Evolutionary conservation across 129 eudicot species (phyloP).

Genomic region (Chrysanthemum seticuspe): DNA sequence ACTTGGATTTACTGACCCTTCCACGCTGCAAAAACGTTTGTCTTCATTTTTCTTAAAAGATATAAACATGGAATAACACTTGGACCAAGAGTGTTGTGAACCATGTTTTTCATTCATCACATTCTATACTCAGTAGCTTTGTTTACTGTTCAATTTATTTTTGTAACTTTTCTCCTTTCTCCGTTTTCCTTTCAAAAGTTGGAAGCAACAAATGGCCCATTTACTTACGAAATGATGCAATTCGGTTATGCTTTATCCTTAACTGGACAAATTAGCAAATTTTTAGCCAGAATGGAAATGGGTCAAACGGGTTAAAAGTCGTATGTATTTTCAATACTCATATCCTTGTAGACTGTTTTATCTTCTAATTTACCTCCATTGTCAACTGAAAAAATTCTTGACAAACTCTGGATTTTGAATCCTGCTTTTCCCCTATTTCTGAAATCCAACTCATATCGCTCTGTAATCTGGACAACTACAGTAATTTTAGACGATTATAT

Average conservation of each 20-base stretch:
- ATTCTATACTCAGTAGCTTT: too few relatives aligned
- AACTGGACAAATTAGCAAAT: neutral
- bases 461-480: slow-evolving; percentile 42
- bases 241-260: neutral
- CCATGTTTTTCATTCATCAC: too few relatives aligned
- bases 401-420: slow-evolving; percentile 77
- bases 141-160: too few relatives aligned
- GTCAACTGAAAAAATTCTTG: slow-evolving; percentile 87
- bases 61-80: neutral
- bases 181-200: too few relatives aligned
- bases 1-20: slow-evolving; percentile 73
- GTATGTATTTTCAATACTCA: neutral
- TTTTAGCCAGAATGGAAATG: too few relatives aligned
- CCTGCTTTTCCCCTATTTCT: slow-evolving; percentile 72
- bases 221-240: too few relatives aligned
- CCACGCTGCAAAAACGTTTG: slow-evolving; percentile 89
- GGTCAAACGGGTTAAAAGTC: neutral
- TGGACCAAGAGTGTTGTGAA: too few relatives aligned
- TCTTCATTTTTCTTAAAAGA: slow-evolving; percentile 57
- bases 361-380: slow-evolving; percentile 51
- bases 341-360: neutral
- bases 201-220: neutral
- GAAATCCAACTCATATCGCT: slow-evolving; percentile 83
- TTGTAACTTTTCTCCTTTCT: too few relatives aligned
- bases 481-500: neutral